phyloP scores from a whole-genome alignment of 2,329 filamentous ascomycete species.

The Xylaria sp. region DNA sequence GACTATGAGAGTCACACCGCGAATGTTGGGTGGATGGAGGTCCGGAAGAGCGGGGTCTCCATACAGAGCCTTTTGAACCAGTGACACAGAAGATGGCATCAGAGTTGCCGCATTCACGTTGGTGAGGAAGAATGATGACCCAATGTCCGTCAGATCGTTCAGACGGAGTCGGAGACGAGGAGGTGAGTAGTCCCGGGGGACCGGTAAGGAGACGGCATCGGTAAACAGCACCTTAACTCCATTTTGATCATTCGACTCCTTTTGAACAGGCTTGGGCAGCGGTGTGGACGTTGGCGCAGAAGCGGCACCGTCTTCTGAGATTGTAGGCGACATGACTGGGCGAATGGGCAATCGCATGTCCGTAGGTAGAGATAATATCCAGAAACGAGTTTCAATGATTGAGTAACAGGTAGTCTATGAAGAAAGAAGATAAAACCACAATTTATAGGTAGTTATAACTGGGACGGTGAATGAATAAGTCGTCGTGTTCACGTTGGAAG shows the following conservation, averaged over 20 bases:
- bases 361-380: no score
- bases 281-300: conserved; percentile 18
- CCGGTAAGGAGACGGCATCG: background rate
- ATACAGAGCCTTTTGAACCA: conserved; percentile 72
- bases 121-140: conserved; percentile 61
- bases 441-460: no score
- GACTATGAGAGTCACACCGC: conserved; percentile 79
- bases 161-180: conserved; percentile 57
- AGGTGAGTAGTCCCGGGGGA: conserved; percentile 34
- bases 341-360: conserved; percentile 24
- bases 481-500: no score
- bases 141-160: conserved; percentile 54
- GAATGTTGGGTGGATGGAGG: conserved; percentile 53
- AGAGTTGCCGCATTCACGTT: conserved; percentile 58
- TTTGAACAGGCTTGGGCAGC: conserved; percentile 1
- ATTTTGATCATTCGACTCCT: background rate
- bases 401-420: no score
- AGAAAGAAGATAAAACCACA: no score
- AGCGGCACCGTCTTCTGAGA: conserved; percentile 6
- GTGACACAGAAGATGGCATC: conserved; percentile 57
- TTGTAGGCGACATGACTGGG: conserved; percentile 30
- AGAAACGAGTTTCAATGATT: no score
- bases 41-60: conserved; percentile 31
- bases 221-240: background rate
- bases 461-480: no score